phyloP scores from a whole-genome alignment of 1,284 basidiomycete species.

The Melampsora larici-populina region DNA sequence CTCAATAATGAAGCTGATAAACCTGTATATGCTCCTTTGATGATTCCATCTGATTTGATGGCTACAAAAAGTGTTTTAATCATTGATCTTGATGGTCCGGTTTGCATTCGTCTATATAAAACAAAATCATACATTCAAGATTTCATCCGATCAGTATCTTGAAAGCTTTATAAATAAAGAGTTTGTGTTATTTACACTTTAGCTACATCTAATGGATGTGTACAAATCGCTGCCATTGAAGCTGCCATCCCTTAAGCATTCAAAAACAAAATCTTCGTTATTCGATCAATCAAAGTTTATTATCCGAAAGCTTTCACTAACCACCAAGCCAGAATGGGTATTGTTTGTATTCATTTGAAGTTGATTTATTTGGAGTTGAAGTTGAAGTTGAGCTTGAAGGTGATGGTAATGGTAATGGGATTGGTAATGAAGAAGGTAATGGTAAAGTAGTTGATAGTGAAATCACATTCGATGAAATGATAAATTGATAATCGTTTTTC shows the following conservation, averaged over 20 bases:
- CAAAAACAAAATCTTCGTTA: not conserved
- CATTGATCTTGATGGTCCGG: slow-evolving; percentile 40
- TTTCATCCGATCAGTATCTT: not conserved
- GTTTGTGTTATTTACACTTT: slow-evolving; percentile 20
- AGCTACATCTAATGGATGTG: slow-evolving; percentile 43
- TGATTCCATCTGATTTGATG: slow-evolving; percentile 13
- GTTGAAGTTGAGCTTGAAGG: not conserved
- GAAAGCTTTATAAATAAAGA: not conserved
- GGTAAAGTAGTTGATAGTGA: not conserved
- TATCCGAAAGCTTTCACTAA: slow-evolving; percentile 9
- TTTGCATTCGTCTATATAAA: slow-evolving; percentile 33
- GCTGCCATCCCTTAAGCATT: slow-evolving; percentile 25
- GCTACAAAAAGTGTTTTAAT: slow-evolving; percentile 18
- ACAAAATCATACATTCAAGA: not conserved
- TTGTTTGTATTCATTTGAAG: not conserved
- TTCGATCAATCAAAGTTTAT: not conserved
- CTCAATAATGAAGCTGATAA: slow-evolving; percentile 83
- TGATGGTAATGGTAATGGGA: too few species aligned
- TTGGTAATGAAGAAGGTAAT: too few species aligned
- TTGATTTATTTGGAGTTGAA: not conserved
- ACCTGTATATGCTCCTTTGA: slow-evolving; percentile 75
- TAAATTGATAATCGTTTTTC: not conserved
- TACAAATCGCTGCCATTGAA: slow-evolving; percentile 34
- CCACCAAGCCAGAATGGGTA: slow-evolving; percentile 43
- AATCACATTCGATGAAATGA: not conserved